phyloP scores from a whole-genome alignment of 2,329 filamentous ascomycete genomes.

The Hysterium pulicare region DNA sequence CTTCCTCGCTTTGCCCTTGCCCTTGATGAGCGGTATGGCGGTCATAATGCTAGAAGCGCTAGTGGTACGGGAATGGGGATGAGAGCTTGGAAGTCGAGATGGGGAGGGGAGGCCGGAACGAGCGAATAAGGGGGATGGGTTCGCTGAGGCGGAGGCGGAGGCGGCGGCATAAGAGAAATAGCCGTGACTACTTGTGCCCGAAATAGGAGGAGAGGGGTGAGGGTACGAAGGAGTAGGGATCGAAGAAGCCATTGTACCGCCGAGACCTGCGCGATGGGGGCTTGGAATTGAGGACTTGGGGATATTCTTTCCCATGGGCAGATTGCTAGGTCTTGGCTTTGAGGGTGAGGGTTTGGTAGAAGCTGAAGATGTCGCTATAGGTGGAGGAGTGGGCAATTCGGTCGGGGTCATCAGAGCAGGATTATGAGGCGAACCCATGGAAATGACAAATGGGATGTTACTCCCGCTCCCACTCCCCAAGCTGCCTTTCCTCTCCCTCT shows the following conservation, averaged over 20 bases:
- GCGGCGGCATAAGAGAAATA: too few relatives aligned
- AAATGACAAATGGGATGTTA: constrained; percentile 27
- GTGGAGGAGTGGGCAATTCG: constrained; percentile 10
- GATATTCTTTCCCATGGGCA: too few relatives aligned
- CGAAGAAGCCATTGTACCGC: constrained; percentile 30
- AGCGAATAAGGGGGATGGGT: neutral
- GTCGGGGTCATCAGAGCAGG: constrained; percentile 22
- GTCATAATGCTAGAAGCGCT: constrained; percentile 23
- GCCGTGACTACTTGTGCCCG: neutral
- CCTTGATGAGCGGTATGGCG: constrained; percentile 20
- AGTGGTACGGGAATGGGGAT: constrained; percentile 17
- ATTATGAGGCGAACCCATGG: constrained; percentile 29
- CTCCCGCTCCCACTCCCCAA: constrained; percentile 11
- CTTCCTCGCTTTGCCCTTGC: constrained; percentile 23
- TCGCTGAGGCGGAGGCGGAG: too few relatives aligned
- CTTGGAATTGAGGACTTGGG: neutral
- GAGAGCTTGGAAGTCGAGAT: neutral
- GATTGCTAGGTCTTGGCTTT: constrained; percentile 17
- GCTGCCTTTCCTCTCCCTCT: constrained; percentile 16
- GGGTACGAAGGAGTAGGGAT: neutral
- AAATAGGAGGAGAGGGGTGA: too few relatives aligned
- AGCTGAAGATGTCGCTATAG: neutral
- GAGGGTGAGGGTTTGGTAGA: constrained; percentile 15
- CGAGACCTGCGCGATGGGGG: constrained; percentile 14
- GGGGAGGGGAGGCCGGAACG: too few relatives aligned